These are phyloP conservation scores for Atractiella rhizophila DNA, from an alignment of 768 basidiomycete species.

Conservation along the genomic window DNA sequence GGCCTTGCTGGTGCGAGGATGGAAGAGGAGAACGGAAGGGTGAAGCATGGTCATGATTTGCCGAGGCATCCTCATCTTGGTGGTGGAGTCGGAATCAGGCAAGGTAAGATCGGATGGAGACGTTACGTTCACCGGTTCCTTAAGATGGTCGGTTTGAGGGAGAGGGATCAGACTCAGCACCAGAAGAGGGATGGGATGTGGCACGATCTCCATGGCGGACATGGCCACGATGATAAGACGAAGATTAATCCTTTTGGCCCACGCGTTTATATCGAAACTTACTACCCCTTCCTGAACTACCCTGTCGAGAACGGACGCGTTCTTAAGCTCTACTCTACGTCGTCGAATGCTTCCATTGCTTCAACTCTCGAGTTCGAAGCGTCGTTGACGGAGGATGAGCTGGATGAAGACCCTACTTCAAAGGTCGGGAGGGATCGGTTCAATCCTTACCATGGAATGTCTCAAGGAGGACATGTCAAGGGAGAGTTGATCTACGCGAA, in stretches of 20 bases:
- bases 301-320: slow-evolving; percentile 33
- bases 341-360: neutral
- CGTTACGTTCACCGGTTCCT: neutral
- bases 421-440: slow-evolving; percentile 39
- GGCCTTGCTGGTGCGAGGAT: too few species aligned
- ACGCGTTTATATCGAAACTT: slow-evolving; percentile 55
- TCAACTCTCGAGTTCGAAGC: slow-evolving; percentile 24
- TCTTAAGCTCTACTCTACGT: slow-evolving; percentile 26
- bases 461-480: slow-evolving; percentile 31
- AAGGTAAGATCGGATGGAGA: neutral
- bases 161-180: too few species aligned
- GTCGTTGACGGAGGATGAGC: slow-evolving; percentile 45
- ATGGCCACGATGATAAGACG: slow-evolving; percentile 24
- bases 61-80: too few species aligned
- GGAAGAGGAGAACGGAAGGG: too few species aligned
- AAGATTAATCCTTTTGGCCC: too few species aligned
- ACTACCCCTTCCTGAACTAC: slow-evolving; percentile 68
- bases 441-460: slow-evolving; percentile 67
- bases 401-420: slow-evolving; percentile 47
- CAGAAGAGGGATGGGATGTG: too few species aligned
- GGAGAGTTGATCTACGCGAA: slow-evolving; percentile 53
- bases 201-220: slow-evolving; percentile 26
- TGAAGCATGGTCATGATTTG: too few species aligned
- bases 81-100: neutral
- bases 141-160: neutral